Evolutionary conservation across 2,329 filamentous ascomycete genomes (phyloP).

Genomic region (Paraconiothyrium brasiliense): DNA sequence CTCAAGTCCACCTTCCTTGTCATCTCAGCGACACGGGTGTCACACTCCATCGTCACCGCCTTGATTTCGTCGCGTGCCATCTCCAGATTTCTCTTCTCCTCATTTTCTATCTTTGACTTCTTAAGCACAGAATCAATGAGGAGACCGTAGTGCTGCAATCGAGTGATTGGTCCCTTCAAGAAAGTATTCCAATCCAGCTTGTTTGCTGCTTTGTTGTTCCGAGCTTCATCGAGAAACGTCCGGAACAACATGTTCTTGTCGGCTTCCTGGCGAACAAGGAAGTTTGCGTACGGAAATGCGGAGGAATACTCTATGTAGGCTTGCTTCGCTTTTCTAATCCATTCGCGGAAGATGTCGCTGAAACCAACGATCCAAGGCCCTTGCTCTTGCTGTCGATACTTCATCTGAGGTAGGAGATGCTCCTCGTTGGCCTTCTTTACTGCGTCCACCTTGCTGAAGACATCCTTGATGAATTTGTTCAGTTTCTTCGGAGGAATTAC

Average conservation of each 20-base stretch:
- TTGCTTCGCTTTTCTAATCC: slow-evolving; percentile 91
- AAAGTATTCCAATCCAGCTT: slow-evolving; percentile 94
- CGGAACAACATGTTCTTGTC: slow-evolving; percentile 87
- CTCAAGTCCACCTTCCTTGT: slow-evolving; percentile 88
- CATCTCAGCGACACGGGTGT: slow-evolving; percentile 91
- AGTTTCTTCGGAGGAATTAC: slow-evolving; percentile 83
- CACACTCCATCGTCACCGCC: slow-evolving; percentile 86
- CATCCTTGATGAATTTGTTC: slow-evolving; percentile 80
- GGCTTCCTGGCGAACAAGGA: slow-evolving; percentile 83
- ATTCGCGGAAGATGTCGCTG: slow-evolving; percentile 97
- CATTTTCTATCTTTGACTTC: slow-evolving; percentile 82
- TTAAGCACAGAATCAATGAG: slow-evolving; percentile 84
- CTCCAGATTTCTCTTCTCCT: slow-evolving; percentile 86
- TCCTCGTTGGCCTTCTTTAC: slow-evolving; percentile 94
- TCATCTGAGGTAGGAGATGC: slow-evolving; percentile 88
- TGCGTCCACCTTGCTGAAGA: slow-evolving; percentile 90
- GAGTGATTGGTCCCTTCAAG: slow-evolving; percentile 90
- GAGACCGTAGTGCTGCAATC: slow-evolving; percentile 88
- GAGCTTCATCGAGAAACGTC: slow-evolving; percentile 82
- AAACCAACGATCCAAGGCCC: slow-evolving; percentile 94
- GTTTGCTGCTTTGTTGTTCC: slow-evolving; percentile 79
- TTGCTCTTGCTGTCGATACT: slow-evolving; percentile 96
- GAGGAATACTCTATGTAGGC: slow-evolving; percentile 94
- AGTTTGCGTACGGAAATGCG: slow-evolving; percentile 83
- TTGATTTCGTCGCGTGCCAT: slow-evolving; percentile 93